Conservation (phyloP, 306 rosid species). For the Inga oerstediana region DNA sequence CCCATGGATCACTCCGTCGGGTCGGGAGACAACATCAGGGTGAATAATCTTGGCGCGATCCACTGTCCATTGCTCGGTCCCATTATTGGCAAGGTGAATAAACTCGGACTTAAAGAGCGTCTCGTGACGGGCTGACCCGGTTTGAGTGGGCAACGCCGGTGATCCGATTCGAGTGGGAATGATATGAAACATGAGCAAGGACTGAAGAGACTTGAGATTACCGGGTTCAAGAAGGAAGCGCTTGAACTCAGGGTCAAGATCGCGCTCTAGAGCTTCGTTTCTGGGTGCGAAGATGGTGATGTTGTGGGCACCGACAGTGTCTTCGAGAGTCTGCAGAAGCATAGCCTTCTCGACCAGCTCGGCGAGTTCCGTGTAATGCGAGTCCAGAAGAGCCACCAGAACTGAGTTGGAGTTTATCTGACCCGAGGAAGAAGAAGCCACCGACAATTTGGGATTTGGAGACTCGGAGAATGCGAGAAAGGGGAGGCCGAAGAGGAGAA, state of each 20-base stretch:
- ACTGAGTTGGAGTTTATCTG: constrained; percentile 79
- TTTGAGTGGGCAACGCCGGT: not conserved
- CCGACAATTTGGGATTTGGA: constrained; percentile 24
- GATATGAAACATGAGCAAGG: constrained; percentile 60
- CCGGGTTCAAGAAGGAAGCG: constrained; percentile 73
- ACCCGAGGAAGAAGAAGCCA: not conserved
- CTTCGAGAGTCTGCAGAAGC: constrained; percentile 63
- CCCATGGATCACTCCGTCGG: constrained; percentile 85
- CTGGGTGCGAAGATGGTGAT: constrained; percentile 78
- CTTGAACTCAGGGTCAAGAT: constrained; percentile 74
- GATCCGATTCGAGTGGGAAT: constrained; percentile 59
- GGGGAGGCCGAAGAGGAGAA: constrained; percentile 17
- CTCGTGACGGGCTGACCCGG: constrained; percentile 38
- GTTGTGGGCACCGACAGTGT: constrained; percentile 58
- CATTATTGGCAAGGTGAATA: constrained; percentile 32
- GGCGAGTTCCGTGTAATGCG: constrained; percentile 76
- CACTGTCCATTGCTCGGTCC: constrained; percentile 46
- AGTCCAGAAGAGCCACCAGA: constrained; percentile 75
- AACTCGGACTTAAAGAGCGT: constrained; percentile 42
- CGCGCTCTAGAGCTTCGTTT: constrained; percentile 72
- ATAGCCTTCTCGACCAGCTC: constrained; percentile 76
- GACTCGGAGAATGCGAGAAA: constrained; percentile 39
- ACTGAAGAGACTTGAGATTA: constrained; percentile 64
- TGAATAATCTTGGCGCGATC: constrained; percentile 48
- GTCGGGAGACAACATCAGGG: constrained; percentile 55